Base-by-base conservation (phyloP, 228 moss, liverwort and hornwort genomes). In the Sphagnum fallax region DNA sequence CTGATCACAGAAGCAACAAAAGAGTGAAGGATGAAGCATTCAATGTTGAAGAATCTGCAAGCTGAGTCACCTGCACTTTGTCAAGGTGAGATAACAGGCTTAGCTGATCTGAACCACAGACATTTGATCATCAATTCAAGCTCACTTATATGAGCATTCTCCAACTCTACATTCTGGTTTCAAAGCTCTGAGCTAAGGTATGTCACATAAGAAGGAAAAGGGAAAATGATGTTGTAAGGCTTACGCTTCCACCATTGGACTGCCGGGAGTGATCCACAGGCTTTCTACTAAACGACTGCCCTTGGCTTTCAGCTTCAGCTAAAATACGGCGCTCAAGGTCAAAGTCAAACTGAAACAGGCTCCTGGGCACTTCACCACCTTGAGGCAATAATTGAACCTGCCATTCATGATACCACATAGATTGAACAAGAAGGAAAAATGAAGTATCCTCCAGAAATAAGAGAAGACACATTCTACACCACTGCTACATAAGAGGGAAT, bases 261-360 rank as follows among this genome's bases (percentile, higher is more conserved):
- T 83, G 82, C 60, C 72, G 73, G 49, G 72, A 16, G 16, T 76
- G 68, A 51, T 62, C 70, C 52, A 49, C 63, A 16, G 78, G 66
- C 67, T 60, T 58, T 67, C 77, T 70, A 49, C 68, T 67, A 76
- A 84, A 81, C 52, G 75, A 61, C 71, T 81, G 81, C 70, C 86
- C 81, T 72, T 81, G 84, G 51, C 84, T 83, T 67, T 89, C 93
- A 67, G 80, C 84, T 75, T 93, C 98, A 50, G 91, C 90, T 76
- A 98, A 68, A 62, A 98, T 93, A 79, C 94, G 85, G 66, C 90
- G 87, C 83, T 98, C 98, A 60, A 98, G 67, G 71, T 98, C 93
- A 71, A 93, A 98, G 71, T 98, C 90, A 71, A 98, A 89, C 63
- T 77, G 88, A 65, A 98, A 98, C 50, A 88, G 75, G 82, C 93